Base-by-base conservation (phyloP, 1,284 basidiomycete species). In the Hemileia vastatrix region DNA sequence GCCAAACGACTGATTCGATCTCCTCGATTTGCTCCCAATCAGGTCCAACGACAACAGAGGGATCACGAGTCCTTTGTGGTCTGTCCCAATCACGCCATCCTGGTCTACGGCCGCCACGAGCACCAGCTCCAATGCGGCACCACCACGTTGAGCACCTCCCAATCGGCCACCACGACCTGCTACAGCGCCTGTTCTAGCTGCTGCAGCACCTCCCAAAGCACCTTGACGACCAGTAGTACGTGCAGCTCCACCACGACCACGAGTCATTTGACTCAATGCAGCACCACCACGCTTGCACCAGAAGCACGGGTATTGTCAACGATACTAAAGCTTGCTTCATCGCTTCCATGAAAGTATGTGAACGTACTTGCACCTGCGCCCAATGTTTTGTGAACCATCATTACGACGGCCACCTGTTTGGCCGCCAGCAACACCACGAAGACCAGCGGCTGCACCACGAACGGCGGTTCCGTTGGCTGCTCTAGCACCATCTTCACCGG, bases 241-340 rank as follows among this genome's bases (percentile, higher is more conserved):
- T n/a, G n/a, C n/a, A n/a, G n/a, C n/a, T n/a, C n/a, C n/a, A n/a
- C n/a, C n/a, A n/a, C n/a, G n/a, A n/a, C n/a, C n/a, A n/a, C n/a
- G n/a, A n/a, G n/a, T n/a, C n/a, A n/a, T n/a, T n/a, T n/a, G n/a
- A n/a, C n/a, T n/a, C n/a, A n/a, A n/a, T n/a, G n/a, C n/a, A n/a
- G n/a, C n/a, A n/a, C n/a, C n/a, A n/a, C n/a, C n/a, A n/a, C n/a
- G n/a, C n/a, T n/a, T n/a, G n/a, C n/a, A n/a, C n/a, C n/a, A n/a
- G n/a, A n/a, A n/a, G n/a, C n/a, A n/a, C n/a, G n/a, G n/a, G n/a
- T 89, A 77, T 86, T 92, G 77, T 97, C 93, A 62, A 98, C 95
- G 56, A 98, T 82, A 49, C 90, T 93, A 83, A 98, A 98, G 63
- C 86, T 90, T 27, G 91, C 89, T 78, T 98, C 95, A 76, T 98